Percentiles rank a stretch among this genome's conserved stretches.
These are phyloP conservation scores for Colletotrichum limetticola DNA, from an alignment of 2,329 filamentous ascomycete species.

Conservation along the genomic window DNA sequence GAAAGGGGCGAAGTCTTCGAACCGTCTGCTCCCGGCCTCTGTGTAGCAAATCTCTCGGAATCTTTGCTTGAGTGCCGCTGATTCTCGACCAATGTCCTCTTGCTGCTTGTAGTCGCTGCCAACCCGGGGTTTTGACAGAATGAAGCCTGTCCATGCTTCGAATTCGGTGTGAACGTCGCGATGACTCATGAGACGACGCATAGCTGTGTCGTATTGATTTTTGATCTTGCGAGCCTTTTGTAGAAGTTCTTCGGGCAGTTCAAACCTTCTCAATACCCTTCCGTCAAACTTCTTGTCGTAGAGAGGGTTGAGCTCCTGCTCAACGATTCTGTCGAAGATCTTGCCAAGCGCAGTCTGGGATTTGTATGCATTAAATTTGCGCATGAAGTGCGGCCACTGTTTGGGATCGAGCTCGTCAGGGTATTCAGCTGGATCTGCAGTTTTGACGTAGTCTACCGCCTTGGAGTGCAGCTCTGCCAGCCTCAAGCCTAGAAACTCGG, in stretches of 20 bases:
- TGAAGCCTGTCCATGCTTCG: slow-evolving; percentile 90
- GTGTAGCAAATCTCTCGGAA: slow-evolving; percentile 76
- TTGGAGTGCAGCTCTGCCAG: slow-evolving; percentile 86
- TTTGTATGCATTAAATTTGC: slow-evolving; percentile 61
- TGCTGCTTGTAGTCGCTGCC: slow-evolving; percentile 86
- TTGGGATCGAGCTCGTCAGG: slow-evolving; percentile 66
- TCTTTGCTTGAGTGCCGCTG: slow-evolving; percentile 72
- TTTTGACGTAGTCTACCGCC: slow-evolving; percentile 95
- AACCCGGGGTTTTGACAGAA: slow-evolving; percentile 77
- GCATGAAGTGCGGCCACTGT: slow-evolving; percentile 87
- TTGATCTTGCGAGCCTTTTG: slow-evolving; percentile 75
- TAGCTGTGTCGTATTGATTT: slow-evolving; percentile 77
- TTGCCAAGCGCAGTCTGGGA: slow-evolving; percentile 81
- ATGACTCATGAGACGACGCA: slow-evolving; percentile 86
- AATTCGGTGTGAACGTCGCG: slow-evolving; percentile 88
- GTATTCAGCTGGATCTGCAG: slow-evolving; percentile 81
- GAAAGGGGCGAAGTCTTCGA: slow-evolving; percentile 75
- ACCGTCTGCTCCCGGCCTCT: slow-evolving; percentile 69
- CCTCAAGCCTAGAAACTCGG: slow-evolving; percentile 61
- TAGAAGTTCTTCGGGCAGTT: slow-evolving; percentile 63
- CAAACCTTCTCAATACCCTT: slow-evolving; percentile 74
- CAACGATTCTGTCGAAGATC: slow-evolving; percentile 81
- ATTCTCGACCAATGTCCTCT: slow-evolving; percentile 81
- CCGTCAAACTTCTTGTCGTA: slow-evolving; percentile 80
- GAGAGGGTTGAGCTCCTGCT: slow-evolving; percentile 76